A percentile compares a stretch with the other conserved stretches of the same genome.
phyloP scores from a whole-genome alignment of 331 rosid species.

The Telfairia occidentalis region DNA sequence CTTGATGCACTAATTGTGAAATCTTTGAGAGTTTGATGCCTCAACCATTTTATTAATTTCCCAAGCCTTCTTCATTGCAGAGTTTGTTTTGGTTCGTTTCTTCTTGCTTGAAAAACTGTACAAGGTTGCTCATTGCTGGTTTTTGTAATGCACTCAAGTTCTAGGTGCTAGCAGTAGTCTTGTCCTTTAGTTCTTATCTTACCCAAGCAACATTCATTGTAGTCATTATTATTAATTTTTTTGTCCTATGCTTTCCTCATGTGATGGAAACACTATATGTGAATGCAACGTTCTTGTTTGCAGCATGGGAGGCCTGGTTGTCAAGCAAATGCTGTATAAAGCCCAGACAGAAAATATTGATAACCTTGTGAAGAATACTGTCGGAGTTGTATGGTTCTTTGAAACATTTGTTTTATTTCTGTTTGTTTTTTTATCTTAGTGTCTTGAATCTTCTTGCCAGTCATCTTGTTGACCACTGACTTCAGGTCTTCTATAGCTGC shows the following conservation, averaged over 20 bases:
- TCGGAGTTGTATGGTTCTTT: conserved; percentile 59
- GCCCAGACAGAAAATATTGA: conserved; percentile 59
- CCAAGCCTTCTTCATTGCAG: not conserved
- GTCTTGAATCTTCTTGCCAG: not conserved
- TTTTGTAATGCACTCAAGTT: conserved; percentile 1
- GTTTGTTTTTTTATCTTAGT: conserved; percentile 2
- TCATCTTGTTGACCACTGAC: conserved; percentile 14
- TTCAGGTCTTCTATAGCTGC: conserved; percentile 93
- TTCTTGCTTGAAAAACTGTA: not conserved
- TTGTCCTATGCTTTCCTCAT: not conserved
- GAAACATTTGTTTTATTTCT: conserved; percentile 6
- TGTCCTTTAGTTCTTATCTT: not conserved
- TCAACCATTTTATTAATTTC: not conserved
- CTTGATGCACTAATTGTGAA: not conserved
- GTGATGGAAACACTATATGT: not conserved
- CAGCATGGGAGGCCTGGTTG: conserved; percentile 97
- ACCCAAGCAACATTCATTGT: not conserved
- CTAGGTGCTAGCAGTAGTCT: not conserved
- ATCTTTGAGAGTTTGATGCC: not conserved
- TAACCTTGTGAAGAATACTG: conserved; percentile 67
- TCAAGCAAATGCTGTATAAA: conserved; percentile 82
- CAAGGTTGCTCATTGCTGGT: not conserved
- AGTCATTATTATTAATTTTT: not conserved
- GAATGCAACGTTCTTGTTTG: conserved; percentile 13
- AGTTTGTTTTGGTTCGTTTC: not conserved